Base-by-base conservation (phyloP, 164 flowering plant species). In the Aristolochia californica region DNA sequence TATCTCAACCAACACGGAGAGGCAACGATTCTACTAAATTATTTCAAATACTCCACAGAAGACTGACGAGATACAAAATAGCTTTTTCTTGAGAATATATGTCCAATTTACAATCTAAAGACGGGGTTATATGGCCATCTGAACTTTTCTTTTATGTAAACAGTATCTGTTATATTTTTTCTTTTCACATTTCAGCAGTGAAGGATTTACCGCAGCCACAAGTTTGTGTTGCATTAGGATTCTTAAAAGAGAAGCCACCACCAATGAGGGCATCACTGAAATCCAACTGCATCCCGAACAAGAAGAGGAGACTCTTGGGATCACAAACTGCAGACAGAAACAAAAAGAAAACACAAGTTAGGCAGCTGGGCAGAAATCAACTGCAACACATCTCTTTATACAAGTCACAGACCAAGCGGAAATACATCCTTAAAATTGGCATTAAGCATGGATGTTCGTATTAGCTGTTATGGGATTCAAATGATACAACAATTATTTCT, bases 141-240 rank as follows among this genome's bases (percentile, higher is more conserved):
- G 8, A 25, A 34, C 40, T 34, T 34, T 34, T 34, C 10, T 12
- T 34, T 34, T 34, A 12, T 34, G 7, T 34, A 34, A 34, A 34
- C 40, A 34, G 40, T n/a, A n/a, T 34, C 40, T 8, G 40, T 9
- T 9, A 9, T 8, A 34, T 34, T 12, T 9, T 34, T 34, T 34
- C 7, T 34, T 34, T 68, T 77, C 70, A 88, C 91, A 84, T 79
- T 66, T 91, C 80, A 0, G 97, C 91, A 20, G 81, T 76, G 59
- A 93, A 93, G 22, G 98, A 93, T 80, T 87, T 93, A 44, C 98
- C 97, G 64, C 98, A 89, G 18, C 98, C 95, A 60, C 98, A 93
- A 8, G 97, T 93, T 64, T 89, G 85, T n/a, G 91, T 82, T 49
- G 98, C 98, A 69, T 93, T 93, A 15, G 98, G 98, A 69, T 93